Evolutionary conservation across 805 yeast genomes (phyloP).

Genomic region (Candida corydali): DNA sequence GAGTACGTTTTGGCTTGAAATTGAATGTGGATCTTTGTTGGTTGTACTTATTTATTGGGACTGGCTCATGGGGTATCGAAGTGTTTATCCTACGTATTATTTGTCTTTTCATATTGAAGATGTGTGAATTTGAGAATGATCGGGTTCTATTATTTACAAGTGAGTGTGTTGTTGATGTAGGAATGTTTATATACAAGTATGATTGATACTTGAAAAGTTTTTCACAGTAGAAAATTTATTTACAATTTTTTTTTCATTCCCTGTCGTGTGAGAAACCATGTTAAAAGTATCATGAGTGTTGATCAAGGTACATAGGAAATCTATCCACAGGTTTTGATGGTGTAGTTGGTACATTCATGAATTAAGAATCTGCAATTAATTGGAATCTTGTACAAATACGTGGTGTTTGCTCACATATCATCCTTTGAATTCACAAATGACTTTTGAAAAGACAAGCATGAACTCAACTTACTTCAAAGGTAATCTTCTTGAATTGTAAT

Average conservation of each 20-base stretch:
- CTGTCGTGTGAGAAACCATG: slow-evolving; percentile 5
- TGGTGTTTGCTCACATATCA: too few relatives aligned
- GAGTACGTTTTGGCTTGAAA: slow-evolving; percentile 50
- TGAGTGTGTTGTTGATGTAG: too few relatives aligned
- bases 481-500: too few relatives aligned
- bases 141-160: too few relatives aligned
- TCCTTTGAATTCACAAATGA: too few relatives aligned
- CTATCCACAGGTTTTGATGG: too few relatives aligned
- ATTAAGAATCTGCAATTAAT: too few relatives aligned
- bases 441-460: too few relatives aligned
- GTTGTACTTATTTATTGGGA: slow-evolving; percentile 55
- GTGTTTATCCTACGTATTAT: slow-evolving; percentile 10
- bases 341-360: too few relatives aligned
- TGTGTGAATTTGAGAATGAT: not conserved
- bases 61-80: slow-evolving; percentile 28
- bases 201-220: slow-evolving; percentile 1
- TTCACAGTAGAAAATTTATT: not conserved
- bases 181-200: not conserved
- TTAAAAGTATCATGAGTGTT: not conserved
- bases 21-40: slow-evolving; percentile 61
- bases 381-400: too few relatives aligned
- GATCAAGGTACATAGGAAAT: too few relatives aligned
- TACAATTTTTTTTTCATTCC: not conserved
- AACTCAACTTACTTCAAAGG: too few relatives aligned
- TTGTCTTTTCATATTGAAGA: slow-evolving; percentile 4